These are phyloP conservation scores for Trichoderma breve DNA, from an alignment of 2,329 filamentous ascomycete genomes.

Conservation along the genomic window DNA sequence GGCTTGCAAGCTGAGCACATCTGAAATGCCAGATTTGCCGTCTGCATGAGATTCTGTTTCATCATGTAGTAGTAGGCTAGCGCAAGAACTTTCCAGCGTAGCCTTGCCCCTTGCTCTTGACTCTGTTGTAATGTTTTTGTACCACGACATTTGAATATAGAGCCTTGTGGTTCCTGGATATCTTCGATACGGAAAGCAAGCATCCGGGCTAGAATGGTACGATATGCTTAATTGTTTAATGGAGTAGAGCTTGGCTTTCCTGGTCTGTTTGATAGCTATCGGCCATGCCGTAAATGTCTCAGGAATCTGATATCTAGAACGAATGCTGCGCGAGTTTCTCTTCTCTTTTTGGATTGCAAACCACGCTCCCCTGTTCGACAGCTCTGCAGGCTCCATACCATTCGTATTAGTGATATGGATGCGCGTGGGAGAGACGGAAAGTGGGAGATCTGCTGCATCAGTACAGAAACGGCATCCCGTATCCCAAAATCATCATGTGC, in stretches of 20 bases:
- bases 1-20: background rate
- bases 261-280: background rate
- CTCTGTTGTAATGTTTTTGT: background rate
- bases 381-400: background rate
- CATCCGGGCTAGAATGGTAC: background rate
- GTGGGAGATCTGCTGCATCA: background rate
- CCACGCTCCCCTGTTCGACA: background rate
- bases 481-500: background rate
- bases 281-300: background rate
- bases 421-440: background rate
- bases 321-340: background rate
- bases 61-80: background rate
- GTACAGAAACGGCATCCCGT: background rate
- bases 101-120: background rate
- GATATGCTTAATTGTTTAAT: background rate
- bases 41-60: background rate
- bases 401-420: background rate
- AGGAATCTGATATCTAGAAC: background rate
- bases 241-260: background rate
- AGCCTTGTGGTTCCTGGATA: background rate
- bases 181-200: background rate
- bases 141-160: background rate
- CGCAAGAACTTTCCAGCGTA: background rate
- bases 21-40: background rate
- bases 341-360: background rate